Base-by-base conservation (phyloP, 345 rosid species). In the Eucalyptus shirleyi region DNA sequence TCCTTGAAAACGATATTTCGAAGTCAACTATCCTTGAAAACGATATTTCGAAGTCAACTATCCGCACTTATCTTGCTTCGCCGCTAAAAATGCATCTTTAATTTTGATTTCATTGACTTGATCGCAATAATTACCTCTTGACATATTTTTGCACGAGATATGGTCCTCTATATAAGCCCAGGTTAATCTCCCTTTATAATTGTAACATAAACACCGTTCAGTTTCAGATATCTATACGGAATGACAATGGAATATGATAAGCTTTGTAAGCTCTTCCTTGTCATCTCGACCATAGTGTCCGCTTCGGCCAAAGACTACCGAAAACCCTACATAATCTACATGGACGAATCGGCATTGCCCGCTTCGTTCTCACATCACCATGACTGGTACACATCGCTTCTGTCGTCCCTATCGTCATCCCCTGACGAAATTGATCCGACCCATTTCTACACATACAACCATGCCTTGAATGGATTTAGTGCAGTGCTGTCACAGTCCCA, bases 371-470 rank as follows among this genome's bases (percentile, higher is more conserved):
- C 92, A 42, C 10, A 44, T 65, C 93, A 88, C 88, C 93, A 93
- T 32, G 92, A 93, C 44, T 94, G 95, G 95, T 92, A 94, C 93
- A 87, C 21, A 86, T 94, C 94, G 14, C 89, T 91, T 13, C 90
- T 95, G 28, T 92, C 93, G 1, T 91, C 92, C 77, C 87, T 93
- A 72, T 89, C 92, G 17, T 91, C 92, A 34, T 91, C 93, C 15
- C 65, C 92, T 1, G 92, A 90, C 24, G 93, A 88, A 59, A 28
- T 28, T 24, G 42, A 90, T 2, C 92, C 94, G 11, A 82, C 85
- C 90, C 96, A 93, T 88, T 93, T 94, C 86, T 94, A 94, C 90
- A 87, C 95, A 37, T 94, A 92, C 93, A 92, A 56, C 30, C 94
- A 92, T 86, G 95, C 89, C 55, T 67, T 94, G 82, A 89, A 92